Base-by-base conservation (phyloP, 164 flowering plant species). In the Piper betle region DNA sequence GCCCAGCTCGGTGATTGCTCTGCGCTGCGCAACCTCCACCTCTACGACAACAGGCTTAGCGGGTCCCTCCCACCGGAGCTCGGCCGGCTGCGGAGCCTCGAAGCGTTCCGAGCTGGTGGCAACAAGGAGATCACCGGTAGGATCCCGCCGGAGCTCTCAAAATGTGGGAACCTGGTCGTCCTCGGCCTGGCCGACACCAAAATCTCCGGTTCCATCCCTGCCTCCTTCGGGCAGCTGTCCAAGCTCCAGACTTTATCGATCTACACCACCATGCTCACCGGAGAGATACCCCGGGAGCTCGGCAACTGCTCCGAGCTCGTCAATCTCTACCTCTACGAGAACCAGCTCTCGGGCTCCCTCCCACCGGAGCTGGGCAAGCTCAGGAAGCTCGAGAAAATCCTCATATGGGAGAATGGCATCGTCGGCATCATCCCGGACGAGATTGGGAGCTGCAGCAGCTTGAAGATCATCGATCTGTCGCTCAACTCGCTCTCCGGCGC, bases 221-320 rank as follows among this genome's bases (percentile, higher is more conserved):
- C 79, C 37, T 80, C 90, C 5, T 55, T 87, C 41, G 93, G 93
- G 4, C 73, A 58, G 61, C 78, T 91, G 18, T 67, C 65, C 10
- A 81, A 79, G 62, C 86, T 91, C 42, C 85, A 83, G 53, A 81
- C 84, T 3, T 25, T 91, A 33, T 85, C 97, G 1, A 64, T 84
- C 10, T 90, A 91, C 61, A 84, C 92, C 1, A 68, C 97, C 20
- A 76, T 84, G 91, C 68, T 87, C 8, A 77, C 87, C 9, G 96
- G 97, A 37, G 85, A 80, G 70, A 90, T 90, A 38, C 97, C 95
- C 5, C 55, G 78, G 2, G 91, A 82, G 41, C 55, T 90, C 38
- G 90, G 97, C 2, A 81, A 90, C 78, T 90, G 95, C 57, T 65
- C 92, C 7, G 86, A 82, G 82, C 88, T 91, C 56, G 84, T 82